Evolutionary conservation across 371 early-diverging fungal genomes (phyloP).

Genomic region (Mucor ambiguus): DNA sequence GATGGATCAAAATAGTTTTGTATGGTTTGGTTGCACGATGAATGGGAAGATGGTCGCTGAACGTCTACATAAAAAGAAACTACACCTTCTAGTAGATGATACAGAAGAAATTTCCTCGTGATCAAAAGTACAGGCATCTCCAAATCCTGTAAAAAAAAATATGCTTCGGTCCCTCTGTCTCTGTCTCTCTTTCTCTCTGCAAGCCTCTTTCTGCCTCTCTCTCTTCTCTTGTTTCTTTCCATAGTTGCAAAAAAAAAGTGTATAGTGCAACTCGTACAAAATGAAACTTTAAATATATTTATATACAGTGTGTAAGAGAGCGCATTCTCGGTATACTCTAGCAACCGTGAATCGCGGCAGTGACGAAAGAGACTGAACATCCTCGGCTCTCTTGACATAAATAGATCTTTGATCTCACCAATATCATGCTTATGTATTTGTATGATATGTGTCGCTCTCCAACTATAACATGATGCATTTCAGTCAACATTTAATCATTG

Average conservation of each 20-base stretch:
- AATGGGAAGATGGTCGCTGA: neutral
- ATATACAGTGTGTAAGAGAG: neutral
- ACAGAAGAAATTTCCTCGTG: neutral
- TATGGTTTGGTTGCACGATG: neutral
- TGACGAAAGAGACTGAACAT: neutral
- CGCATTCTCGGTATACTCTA: neutral
- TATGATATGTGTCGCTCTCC: neutral
- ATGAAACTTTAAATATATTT: neutral
- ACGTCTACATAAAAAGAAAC: neutral
- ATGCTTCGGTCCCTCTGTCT: neutral
- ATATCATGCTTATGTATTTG: neutral
- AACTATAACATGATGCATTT: too few relatives aligned
- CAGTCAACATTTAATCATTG: too few relatives aligned
- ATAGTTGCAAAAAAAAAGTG: neutral
- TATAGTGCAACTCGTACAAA: neutral
- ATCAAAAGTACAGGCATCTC: slow-evolving; percentile 1
- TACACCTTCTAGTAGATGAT: neutral
- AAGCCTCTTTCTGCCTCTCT: neutral
- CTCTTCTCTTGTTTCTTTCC: neutral
- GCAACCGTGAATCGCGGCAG: neutral
- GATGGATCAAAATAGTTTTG: neutral
- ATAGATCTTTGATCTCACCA: neutral
- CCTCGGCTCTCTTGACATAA: neutral
- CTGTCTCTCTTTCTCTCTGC: neutral
- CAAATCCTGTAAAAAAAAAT: neutral